These are phyloP conservation scores for Nicotiana noctiflora DNA, from an alignment of 257 asterid species.

Conservation along the genomic window DNA sequence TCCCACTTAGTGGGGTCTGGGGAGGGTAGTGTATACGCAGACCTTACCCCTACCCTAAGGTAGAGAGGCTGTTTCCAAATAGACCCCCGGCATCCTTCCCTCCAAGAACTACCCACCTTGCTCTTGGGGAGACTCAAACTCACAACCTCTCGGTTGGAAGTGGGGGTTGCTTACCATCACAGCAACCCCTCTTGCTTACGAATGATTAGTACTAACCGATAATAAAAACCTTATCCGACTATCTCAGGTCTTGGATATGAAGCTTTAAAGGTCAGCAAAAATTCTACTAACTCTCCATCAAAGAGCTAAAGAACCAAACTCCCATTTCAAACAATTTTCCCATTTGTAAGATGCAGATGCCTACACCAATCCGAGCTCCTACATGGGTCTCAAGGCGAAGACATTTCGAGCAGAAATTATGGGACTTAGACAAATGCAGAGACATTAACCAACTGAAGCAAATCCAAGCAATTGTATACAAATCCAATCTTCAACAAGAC, in stretches of 20 bases:
- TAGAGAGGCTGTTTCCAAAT: too few relatives aligned
- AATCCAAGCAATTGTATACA: constrained; percentile 59
- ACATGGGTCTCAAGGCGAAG: constrained; percentile 55
- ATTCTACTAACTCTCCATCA: neutral
- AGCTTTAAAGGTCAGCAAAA: neutral
- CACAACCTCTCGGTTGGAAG: too few relatives aligned
- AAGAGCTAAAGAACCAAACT: neutral
- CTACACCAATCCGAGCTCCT: constrained; percentile 54
- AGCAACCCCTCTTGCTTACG: too few relatives aligned
- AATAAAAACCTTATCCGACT: neutral
- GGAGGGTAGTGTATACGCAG: too few relatives aligned
- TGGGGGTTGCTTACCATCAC: too few relatives aligned
- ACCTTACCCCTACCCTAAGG: too few relatives aligned
- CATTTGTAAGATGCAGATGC: constrained; percentile 38
- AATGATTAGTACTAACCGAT: neutral
- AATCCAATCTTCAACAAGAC: constrained; percentile 51
- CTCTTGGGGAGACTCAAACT: too few relatives aligned
- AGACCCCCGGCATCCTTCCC: too few relatives aligned
- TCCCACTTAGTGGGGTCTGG: too few relatives aligned
- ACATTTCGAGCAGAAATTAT: constrained; percentile 47
- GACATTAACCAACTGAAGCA: constrained; percentile 51
- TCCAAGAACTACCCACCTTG: too few relatives aligned
- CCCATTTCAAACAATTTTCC: neutral
- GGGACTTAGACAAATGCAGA: constrained; percentile 58
- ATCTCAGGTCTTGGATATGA: neutral